Conservation (phyloP, 2,329 filamentous ascomycete species). For the Colletotrichum eleusines region DNA sequence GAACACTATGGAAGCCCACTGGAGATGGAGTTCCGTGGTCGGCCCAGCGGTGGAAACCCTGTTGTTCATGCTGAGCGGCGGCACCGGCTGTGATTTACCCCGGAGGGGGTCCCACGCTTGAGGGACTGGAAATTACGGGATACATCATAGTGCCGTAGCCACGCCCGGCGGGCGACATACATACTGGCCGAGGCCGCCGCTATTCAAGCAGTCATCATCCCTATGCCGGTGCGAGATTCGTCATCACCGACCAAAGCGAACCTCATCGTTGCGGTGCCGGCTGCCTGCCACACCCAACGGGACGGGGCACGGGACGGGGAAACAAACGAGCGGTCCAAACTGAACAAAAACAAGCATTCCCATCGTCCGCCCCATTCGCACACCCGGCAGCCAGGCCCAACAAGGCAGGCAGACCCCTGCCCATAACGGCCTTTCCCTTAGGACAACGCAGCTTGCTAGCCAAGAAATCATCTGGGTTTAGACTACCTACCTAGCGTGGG, state of each 20-base stretch:
- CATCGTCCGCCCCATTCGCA: conserved; percentile 2
- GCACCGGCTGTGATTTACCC: conserved; percentile 4
- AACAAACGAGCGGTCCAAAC: too few species aligned
- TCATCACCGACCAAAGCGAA: conserved; percentile 18
- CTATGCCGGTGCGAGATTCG: not conserved
- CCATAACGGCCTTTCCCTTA: not conserved
- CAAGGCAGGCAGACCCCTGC: conserved; percentile 25
- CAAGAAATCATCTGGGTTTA: not conserved
- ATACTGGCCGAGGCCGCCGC: conserved; percentile 22
- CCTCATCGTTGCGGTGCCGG: not conserved
- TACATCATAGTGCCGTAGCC: conserved; percentile 30
- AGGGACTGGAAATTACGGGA: not conserved
- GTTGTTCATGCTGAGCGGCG: conserved; percentile 20
- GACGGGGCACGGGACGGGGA: not conserved
- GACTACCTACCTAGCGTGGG: too few species aligned
- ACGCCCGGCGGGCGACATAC: conserved; percentile 5
- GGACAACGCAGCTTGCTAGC: conserved; percentile 6
- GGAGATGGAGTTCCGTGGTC: conserved; percentile 11
- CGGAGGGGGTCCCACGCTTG: not conserved
- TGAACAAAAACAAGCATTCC: too few species aligned
- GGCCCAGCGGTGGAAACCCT: conserved; percentile 25
- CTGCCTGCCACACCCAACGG: not conserved
- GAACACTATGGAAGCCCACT: not conserved
- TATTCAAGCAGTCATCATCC: conserved; percentile 2
- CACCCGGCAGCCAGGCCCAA: not conserved